These are phyloP conservation scores for Sporodiniella umbellata DNA, from an alignment of 371 early-diverging fungal genomes.

Conservation along the genomic window DNA sequence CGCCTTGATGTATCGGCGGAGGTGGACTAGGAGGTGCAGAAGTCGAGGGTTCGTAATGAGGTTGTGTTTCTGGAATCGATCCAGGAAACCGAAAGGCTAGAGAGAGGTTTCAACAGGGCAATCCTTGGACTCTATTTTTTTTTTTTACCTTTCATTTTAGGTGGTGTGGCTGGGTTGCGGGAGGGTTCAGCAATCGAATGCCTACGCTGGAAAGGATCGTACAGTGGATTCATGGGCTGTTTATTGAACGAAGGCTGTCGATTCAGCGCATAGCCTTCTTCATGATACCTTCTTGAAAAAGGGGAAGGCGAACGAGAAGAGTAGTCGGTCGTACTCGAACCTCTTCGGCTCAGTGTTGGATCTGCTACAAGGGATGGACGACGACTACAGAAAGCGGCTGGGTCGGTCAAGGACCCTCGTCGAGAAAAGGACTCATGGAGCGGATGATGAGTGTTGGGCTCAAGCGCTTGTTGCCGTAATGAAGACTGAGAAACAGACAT, in stretches of 20 bases:
- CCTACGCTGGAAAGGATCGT: slow-evolving; percentile 49
- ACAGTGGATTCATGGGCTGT: slow-evolving; percentile 17
- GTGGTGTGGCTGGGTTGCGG: slow-evolving; percentile 6
- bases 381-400: slow-evolving; percentile 21
- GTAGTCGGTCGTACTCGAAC: slow-evolving; percentile 37
- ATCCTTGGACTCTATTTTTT: neutral
- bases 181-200: slow-evolving; percentile 54
- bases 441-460: slow-evolving; percentile 27
- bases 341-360: slow-evolving; percentile 32
- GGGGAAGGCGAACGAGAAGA: slow-evolving; percentile 40
- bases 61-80: slow-evolving; percentile 35
- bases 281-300: slow-evolving; percentile 15
- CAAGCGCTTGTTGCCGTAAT: slow-evolving; percentile 16
- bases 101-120: slow-evolving; percentile 1
- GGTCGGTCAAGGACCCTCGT: slow-evolving; percentile 39
- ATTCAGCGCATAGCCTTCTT: slow-evolving; percentile 7
- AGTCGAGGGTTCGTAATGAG: slow-evolving; percentile 40
- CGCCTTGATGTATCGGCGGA: slow-evolving; percentile 25
- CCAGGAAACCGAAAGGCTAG: slow-evolving; percentile 39
- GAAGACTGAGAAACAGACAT: slow-evolving; percentile 31
- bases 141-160: slow-evolving; percentile 34
- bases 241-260: slow-evolving; percentile 40
- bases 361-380: slow-evolving; percentile 35
- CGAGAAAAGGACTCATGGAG: slow-evolving; percentile 27
- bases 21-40: slow-evolving; percentile 64